phyloP scores from a whole-genome alignment of 1,284 basidiomycete genomes.

The Chondrostereum purpureum region DNA sequence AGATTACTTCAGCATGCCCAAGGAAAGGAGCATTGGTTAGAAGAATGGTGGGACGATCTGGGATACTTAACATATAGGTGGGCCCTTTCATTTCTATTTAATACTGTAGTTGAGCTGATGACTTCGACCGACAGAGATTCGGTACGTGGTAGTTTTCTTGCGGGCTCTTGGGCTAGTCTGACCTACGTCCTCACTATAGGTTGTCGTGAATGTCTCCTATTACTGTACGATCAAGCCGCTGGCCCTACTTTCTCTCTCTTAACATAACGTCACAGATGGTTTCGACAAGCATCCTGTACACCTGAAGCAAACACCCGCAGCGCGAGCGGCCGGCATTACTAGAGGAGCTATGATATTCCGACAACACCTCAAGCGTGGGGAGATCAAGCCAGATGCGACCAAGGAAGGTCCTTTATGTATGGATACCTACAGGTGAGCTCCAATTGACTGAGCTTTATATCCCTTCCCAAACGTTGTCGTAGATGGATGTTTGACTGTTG shows the following conservation, averaged over 20 bases:
- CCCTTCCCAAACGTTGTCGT: slow-evolving; percentile 2
- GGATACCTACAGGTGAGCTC: slow-evolving; percentile 74
- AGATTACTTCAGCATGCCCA: slow-evolving; percentile 45
- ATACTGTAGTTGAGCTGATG: background rate
- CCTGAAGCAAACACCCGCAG: slow-evolving; percentile 49
- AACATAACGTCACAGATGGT: slow-evolving; percentile 44
- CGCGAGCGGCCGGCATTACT: slow-evolving; percentile 69
- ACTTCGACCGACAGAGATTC: slow-evolving; percentile 62
- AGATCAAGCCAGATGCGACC: slow-evolving; percentile 64
- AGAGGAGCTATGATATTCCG: slow-evolving; percentile 71
- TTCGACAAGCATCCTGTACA: slow-evolving; percentile 63
- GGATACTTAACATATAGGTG: slow-evolving; percentile 58
- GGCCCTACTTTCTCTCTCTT: background rate
- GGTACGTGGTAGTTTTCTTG: slow-evolving; percentile 31
- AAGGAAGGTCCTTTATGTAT: slow-evolving; percentile 79
- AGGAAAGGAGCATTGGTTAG: slow-evolving; percentile 64
- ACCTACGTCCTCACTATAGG: slow-evolving; percentile 32
- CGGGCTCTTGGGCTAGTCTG: background rate
- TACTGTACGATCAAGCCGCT: slow-evolving; percentile 58
- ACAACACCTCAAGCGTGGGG: slow-evolving; percentile 57
- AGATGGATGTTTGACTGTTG: slow-evolving; percentile 94
- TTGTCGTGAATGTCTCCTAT: slow-evolving; percentile 78
- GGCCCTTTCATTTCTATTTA: background rate
- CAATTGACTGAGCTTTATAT: background rate
- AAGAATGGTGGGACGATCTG: slow-evolving; percentile 77